Base-by-base conservation (phyloP, 371 early-diverging fungal genomes). In the Mycotypha africana region DNA sequence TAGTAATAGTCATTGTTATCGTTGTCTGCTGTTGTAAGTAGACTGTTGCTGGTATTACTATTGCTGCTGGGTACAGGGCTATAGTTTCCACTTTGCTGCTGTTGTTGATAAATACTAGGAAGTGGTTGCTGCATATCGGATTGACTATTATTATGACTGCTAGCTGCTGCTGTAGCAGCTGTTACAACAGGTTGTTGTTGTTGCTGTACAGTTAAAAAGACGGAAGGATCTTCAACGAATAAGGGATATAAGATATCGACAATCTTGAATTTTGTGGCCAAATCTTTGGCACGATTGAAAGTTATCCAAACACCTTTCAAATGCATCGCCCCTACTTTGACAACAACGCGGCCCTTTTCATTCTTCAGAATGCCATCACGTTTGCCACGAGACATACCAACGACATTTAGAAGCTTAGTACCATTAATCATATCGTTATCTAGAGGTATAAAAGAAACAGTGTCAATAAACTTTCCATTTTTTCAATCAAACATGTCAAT, bases 381-480 rank as follows among this genome's bases (percentile, higher is more conserved):
- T n/a, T n/a, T n/a, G n/a, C n/a, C n/a, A 25, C 92, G 84, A 45
- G 92, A 85, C 91, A 91, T 89, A 42, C 88, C 87, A 24, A 84
- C 86, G 2, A 91, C 88, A 51, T 91, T 91, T 7, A 90, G 68
- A 19, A 91, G 64, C 57, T 91, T 91, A 22, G 92, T n/a, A n/a
- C n/a, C n/a, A n/a, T n/a, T n/a, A n/a, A n/a, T n/a, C n/a, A n/a
- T n/a, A n/a, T n/a, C n/a, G n/a, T n/a, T n/a, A n/a, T n/a, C n/a
- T n/a, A n/a, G n/a, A n/a, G n/a, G n/a, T n/a, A n/a, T n/a, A n/a
- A n/a, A n/a, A n/a, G n/a, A n/a, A n/a, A n/a, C n/a, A n/a, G n/a
- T n/a, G n/a, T n/a, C n/a, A n/a, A n/a, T n/a, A n/a, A n/a, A n/a
- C n/a, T n/a, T n/a, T n/a, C n/a, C n/a, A n/a, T n/a, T n/a, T n/a